Conservation (phyloP, 2,329 filamentous ascomycete species). For the Lecanicillium sp. region DNA sequence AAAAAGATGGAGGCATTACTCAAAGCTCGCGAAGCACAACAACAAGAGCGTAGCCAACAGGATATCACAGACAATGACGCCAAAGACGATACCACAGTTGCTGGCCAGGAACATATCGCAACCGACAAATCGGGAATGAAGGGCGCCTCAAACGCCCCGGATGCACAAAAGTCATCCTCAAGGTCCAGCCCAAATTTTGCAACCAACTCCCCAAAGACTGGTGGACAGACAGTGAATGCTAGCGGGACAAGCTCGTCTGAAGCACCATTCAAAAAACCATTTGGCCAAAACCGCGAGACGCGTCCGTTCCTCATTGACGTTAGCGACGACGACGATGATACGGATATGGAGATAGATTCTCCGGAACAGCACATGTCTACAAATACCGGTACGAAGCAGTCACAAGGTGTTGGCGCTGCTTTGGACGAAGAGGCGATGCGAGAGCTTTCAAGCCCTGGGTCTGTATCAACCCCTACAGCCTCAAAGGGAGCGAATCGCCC, state of each 20-base stretch:
- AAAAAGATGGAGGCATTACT: conserved; percentile 72
- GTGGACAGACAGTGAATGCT: not conserved
- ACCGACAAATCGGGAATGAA: no score
- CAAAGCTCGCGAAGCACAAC: conserved; percentile 41
- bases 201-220: no score
- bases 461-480: conserved; percentile 26
- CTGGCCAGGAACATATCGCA: conserved; percentile 1
- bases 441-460: conserved; percentile 31
- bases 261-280: conserved; percentile 46
- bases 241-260: conserved; percentile 40
- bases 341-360: conserved; percentile 60
- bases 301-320: conserved; percentile 73
- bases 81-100: conserved; percentile 1
- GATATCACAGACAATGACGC: conserved; percentile 6
- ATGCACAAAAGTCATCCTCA: no score
- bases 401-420: conserved; percentile 19
- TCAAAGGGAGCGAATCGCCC: conserved; percentile 20
- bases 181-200: no score
- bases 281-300: conserved; percentile 49
- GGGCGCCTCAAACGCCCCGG: no score
- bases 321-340: conserved; percentile 62
- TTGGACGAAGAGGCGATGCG: conserved; percentile 37
- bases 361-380: conserved; percentile 32
- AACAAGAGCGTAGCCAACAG: conserved; percentile 10
- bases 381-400: conserved; percentile 24